These are phyloP conservation scores for Coemansia sp. DNA, from an alignment of 192 early-diverging fungal species.

Conservation along the genomic window DNA sequence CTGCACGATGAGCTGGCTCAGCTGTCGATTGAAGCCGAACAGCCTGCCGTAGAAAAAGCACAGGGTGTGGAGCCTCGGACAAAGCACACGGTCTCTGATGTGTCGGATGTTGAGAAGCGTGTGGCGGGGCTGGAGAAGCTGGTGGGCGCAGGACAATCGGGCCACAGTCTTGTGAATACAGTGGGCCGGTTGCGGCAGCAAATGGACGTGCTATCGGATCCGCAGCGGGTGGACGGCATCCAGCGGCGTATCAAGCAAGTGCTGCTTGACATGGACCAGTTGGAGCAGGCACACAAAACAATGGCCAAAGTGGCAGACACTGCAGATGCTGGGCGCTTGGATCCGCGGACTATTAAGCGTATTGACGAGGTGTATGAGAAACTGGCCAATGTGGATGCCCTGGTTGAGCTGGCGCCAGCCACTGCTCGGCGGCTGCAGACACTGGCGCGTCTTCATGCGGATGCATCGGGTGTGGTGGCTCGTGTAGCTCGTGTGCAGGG, in stretches of 20 bases:
- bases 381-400: constrained; percentile 68
- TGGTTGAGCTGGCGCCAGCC: constrained; percentile 76
- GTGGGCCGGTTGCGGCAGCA: constrained; percentile 55
- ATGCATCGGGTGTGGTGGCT: constrained; percentile 76
- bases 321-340: constrained; percentile 11
- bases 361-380: constrained; percentile 50
- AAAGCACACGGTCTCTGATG: neutral
- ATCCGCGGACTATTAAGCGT: constrained; percentile 18
- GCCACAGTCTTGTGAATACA: constrained; percentile 67
- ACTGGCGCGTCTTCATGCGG: constrained; percentile 75
- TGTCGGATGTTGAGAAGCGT: constrained; percentile 26
- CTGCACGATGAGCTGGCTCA: constrained; percentile 41
- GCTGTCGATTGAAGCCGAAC: constrained; percentile 9
- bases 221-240: constrained; percentile 46
- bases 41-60: neutral
- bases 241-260: constrained; percentile 51
- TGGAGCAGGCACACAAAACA: constrained; percentile 22
- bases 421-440: constrained; percentile 75
- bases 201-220: constrained; percentile 41
- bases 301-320: constrained; percentile 1
- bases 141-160: constrained; percentile 27
- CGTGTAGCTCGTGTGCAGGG: constrained; percentile 68
- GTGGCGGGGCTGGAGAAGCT: constrained; percentile 32
- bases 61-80: no score
- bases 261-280: constrained; percentile 43